Conservation (phyloP, 345 rosid genomes). For the Populus alba region DNA sequence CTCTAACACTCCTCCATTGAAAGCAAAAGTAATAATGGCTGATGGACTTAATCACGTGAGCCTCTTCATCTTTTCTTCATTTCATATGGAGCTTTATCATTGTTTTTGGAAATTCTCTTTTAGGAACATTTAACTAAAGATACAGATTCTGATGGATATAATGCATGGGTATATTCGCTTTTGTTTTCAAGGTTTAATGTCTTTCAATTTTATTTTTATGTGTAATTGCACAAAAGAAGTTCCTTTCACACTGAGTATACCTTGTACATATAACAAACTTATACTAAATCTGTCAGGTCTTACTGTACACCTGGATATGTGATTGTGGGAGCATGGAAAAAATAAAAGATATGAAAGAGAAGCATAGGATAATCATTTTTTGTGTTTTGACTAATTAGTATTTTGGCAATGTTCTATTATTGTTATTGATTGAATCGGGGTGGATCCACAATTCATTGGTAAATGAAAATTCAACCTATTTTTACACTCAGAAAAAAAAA, state of each 20-base stretch:
- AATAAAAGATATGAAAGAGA: neutral
- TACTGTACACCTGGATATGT: neutral
- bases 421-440: too few species aligned
- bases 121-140: neutral
- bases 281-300: neutral
- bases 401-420: neutral
- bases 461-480: too few species aligned
- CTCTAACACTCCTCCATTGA: conserved; percentile 32
- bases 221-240: neutral
- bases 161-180: neutral
- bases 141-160: neutral
- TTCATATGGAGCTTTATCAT: neutral
- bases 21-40: conserved; percentile 60
- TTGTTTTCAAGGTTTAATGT: neutral
- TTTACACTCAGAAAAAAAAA: too few species aligned
- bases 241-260: neutral
- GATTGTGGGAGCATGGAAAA: neutral
- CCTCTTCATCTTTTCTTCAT: neutral
- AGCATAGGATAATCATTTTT: neutral
- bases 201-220: neutral
- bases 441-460: too few species aligned
- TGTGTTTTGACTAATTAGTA: neutral
- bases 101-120: neutral
- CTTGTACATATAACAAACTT: neutral
- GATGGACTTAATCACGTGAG: conserved; percentile 62